These are phyloP conservation scores for Amaranthus hypochondriacus DNA, from an alignment of 148 eudicot genomes.

Conservation along the genomic window DNA sequence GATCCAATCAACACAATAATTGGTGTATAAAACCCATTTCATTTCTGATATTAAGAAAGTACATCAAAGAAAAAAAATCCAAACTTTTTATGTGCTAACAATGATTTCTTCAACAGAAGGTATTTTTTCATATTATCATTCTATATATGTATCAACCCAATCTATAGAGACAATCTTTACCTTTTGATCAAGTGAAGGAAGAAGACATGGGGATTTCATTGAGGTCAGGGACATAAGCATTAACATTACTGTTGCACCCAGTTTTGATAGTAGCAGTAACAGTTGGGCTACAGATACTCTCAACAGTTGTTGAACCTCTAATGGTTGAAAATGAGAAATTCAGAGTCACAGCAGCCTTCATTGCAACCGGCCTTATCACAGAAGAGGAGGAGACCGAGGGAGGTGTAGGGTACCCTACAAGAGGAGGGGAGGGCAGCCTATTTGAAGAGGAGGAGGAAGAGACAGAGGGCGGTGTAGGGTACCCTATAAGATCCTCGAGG, in stretches of 20 bases:
- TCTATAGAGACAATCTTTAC: neutral
- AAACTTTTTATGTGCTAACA: too few species aligned
- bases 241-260: constrained; percentile 14
- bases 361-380: constrained; percentile 51
- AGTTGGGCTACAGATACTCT: constrained; percentile 27
- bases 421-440: neutral
- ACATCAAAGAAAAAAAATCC: too few species aligned
- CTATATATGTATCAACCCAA: too few species aligned
- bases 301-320: constrained; percentile 30
- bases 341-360: constrained; percentile 33
- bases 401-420: constrained; percentile 17
- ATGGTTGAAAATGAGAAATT: constrained; percentile 21
- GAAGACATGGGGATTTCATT: constrained; percentile 34
- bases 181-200: neutral
- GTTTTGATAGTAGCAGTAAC: neutral
- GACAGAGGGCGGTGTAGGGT: constrained; percentile 75
- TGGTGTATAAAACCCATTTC: too few species aligned
- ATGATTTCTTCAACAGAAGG: too few species aligned
- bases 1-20: too few species aligned
- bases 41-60: too few species aligned
- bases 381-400: constrained; percentile 25
- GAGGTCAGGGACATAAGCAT: constrained; percentile 31
- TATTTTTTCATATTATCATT: too few species aligned
- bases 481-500: constrained; percentile 47
- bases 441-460: constrained; percentile 43